phyloP scores from a whole-genome alignment of 169 alveolate genomes.

The Plasmodium relictum region DNA sequence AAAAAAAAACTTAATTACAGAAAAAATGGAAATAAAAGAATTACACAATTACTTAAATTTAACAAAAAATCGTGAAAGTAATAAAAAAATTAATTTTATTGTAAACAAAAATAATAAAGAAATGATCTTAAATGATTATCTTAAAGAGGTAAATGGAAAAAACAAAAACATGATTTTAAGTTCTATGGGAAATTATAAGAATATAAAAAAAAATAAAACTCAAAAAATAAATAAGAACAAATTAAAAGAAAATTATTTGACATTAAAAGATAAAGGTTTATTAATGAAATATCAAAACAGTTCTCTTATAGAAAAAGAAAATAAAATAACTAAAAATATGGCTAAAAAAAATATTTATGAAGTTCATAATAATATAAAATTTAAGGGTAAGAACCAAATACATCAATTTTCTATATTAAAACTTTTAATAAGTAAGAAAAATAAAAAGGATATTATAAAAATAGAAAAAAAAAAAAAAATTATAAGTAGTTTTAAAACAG shows the following conservation, averaged over 20 bases:
- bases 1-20: neutral
- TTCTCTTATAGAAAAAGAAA: neutral
- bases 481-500: neutral
- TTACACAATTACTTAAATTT: neutral
- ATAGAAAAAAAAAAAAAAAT: slow-evolving; percentile 18
- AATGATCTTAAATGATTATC: neutral
- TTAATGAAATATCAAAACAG: neutral
- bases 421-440: slow-evolving; percentile 32
- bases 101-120: slow-evolving; percentile 4
- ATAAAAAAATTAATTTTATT: neutral
- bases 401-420: slow-evolving; percentile 11
- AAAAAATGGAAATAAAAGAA: neutral
- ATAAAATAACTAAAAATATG: neutral
- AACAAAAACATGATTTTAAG: neutral
- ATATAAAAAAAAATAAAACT: neutral
- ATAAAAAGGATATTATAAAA: slow-evolving; percentile 23
- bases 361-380: slow-evolving; percentile 19
- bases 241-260: neutral
- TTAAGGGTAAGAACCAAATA: slow-evolving; percentile 21
- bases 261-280: neutral
- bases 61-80: neutral
- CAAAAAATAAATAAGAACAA: neutral
- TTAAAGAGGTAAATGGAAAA: neutral
- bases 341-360: slow-evolving; percentile 15
- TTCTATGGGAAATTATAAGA: neutral